These are phyloP conservation scores for Inonotus hispidus DNA, from an alignment of 1,284 basidiomycete genomes.

Conservation along the genomic window DNA sequence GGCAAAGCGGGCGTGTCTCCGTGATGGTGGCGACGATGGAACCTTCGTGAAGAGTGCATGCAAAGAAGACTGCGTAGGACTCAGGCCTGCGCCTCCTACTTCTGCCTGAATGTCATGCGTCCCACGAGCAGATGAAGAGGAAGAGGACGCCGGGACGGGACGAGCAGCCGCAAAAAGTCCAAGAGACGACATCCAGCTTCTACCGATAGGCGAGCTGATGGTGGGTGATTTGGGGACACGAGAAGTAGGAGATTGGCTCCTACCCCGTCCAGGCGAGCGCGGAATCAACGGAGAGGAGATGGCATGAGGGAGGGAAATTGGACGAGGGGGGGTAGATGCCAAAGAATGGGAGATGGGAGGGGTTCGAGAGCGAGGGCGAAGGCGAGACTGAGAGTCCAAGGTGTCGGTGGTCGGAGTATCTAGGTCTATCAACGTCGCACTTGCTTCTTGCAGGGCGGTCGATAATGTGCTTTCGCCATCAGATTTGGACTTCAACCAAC, in stretches of 20 bases:
- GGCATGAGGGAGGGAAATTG: neutral
- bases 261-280: slow-evolving; percentile 1
- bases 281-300: slow-evolving; percentile 1
- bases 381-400: neutral
- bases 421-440: slow-evolving; percentile 12
- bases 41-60: slow-evolving; percentile 13
- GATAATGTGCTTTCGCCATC: slow-evolving; percentile 1
- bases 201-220: slow-evolving; percentile 9
- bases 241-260: slow-evolving; percentile 4
- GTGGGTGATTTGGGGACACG: slow-evolving; percentile 6
- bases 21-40: neutral
- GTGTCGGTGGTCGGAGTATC: neutral
- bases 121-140: slow-evolving; percentile 2
- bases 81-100: neutral
- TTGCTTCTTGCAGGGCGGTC: slow-evolving; percentile 5
- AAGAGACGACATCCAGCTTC: slow-evolving; percentile 23
- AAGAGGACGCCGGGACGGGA: slow-evolving; percentile 12
- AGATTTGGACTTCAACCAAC: slow-evolving; percentile 33
- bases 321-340: neutral
- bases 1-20: neutral
- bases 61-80: slow-evolving; percentile 12
- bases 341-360: neutral
- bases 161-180: slow-evolving; percentile 16
- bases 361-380: neutral
- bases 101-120: slow-evolving; percentile 5